These are phyloP conservation scores for Pyrus hybrid DNA, from an alignment of 331 rosid genomes.

Conservation along the genomic window DNA sequence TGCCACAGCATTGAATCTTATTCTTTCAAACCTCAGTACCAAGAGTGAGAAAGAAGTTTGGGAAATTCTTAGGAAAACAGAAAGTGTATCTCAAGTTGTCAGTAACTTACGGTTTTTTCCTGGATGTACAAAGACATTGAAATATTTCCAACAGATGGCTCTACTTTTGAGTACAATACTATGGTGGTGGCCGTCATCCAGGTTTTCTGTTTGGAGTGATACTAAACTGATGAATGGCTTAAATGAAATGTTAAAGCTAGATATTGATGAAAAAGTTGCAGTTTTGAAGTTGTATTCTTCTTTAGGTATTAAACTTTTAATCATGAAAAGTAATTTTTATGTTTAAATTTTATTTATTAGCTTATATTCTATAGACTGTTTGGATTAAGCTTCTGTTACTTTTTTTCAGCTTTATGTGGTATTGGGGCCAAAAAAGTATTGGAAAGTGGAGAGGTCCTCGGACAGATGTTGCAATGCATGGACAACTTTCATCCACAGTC, in stretches of 20 bases:
- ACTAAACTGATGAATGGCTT: constrained; percentile 40
- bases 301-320: constrained; percentile 49
- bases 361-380: constrained; percentile 4
- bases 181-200: constrained; percentile 59
- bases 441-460: constrained; percentile 46
- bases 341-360: neutral
- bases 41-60: constrained; percentile 49
- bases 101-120: constrained; percentile 28
- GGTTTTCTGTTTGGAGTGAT: constrained; percentile 63
- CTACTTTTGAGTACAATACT: constrained; percentile 69
- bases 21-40: constrained; percentile 47
- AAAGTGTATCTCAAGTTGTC: constrained; percentile 33
- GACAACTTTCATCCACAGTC: constrained; percentile 39
- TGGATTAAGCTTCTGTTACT: constrained; percentile 14
- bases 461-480: constrained; percentile 59
- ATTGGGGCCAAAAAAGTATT: constrained; percentile 50
- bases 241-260: constrained; percentile 31
- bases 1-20: constrained; percentile 52
- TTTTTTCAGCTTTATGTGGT: constrained; percentile 69
- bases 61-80: constrained; percentile 45
- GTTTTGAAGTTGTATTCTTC: constrained; percentile 72
- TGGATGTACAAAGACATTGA: constrained; percentile 26
- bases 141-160: constrained; percentile 52
- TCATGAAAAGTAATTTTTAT: neutral
- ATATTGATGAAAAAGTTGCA: constrained; percentile 29